These are phyloP conservation scores for Nigrograna mackinnonii DNA, from an alignment of 2,329 filamentous ascomycete species.

Conservation along the genomic window DNA sequence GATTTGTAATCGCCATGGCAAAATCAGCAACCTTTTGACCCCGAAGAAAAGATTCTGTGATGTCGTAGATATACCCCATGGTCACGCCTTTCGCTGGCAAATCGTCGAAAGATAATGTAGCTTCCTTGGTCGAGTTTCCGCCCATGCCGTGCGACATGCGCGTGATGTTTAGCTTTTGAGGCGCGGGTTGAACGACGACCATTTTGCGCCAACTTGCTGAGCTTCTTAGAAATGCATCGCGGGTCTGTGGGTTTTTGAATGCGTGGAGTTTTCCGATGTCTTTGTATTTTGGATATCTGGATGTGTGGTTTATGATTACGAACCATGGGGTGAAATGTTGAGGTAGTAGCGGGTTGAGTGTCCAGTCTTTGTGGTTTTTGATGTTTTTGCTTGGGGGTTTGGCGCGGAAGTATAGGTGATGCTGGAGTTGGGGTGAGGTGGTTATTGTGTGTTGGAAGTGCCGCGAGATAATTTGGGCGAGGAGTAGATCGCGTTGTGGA, in stretches of 20 bases:
- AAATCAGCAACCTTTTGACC: too few species aligned
- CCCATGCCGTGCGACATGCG: neutral
- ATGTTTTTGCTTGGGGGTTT: too few species aligned
- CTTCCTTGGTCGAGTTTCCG: neutral
- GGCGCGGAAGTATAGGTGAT: conserved; percentile 6
- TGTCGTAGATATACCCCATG: conserved; percentile 16
- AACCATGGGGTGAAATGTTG: conserved; percentile 2
- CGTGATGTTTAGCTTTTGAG: conserved; percentile 1
- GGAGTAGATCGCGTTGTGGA: conserved; percentile 6
- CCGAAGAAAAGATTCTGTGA: too few species aligned
- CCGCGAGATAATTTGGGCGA: conserved; percentile 4
- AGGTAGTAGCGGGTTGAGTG: conserved; percentile 5
- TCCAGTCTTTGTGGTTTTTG: conserved; percentile 1
- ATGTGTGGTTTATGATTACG: neutral
- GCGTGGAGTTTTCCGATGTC: neutral
- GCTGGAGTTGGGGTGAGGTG: conserved; percentile 6
- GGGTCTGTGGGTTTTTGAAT: neutral
- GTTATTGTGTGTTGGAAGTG: conserved; percentile 2
- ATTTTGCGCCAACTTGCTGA: conserved; percentile 9
- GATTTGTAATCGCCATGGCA: too few species aligned
- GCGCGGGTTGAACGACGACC: conserved; percentile 9
- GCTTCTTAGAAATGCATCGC: conserved; percentile 1
- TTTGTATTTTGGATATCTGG: neutral
- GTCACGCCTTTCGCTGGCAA: conserved; percentile 8
- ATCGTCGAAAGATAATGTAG: conserved; percentile 5